Percentiles rank a stretch among this genome's conserved stretches.
These are phyloP conservation scores for Coniella vitis DNA, from an alignment of 2,329 filamentous ascomycete species.

Conservation along the genomic window DNA sequence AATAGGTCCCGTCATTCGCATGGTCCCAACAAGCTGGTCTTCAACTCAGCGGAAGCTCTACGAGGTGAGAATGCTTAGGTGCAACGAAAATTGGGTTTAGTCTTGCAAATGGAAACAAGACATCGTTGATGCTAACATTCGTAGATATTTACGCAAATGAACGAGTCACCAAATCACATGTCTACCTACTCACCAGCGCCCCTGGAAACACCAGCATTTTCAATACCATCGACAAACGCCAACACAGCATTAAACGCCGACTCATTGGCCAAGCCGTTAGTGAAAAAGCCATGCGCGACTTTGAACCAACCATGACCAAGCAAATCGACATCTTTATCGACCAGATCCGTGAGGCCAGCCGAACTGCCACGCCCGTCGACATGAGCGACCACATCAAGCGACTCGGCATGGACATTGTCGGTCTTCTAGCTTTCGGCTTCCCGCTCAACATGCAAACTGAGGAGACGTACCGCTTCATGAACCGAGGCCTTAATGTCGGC, in stretches of 20 bases:
- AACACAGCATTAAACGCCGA: background rate
- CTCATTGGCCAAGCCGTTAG: constrained; percentile 8
- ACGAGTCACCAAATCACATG: background rate
- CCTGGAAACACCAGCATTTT: background rate
- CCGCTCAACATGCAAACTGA: constrained; percentile 15
- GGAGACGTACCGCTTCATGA: constrained; percentile 7
- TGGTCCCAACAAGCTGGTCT: constrained; percentile 3
- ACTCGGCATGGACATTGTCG: constrained; percentile 15
- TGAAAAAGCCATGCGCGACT: constrained; percentile 15
- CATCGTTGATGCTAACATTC: background rate
- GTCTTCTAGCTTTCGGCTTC: constrained; percentile 17
- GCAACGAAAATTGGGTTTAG: background rate
- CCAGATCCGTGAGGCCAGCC: background rate
- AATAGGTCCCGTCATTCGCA: background rate
- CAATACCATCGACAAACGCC: background rate
- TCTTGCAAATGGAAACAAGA: background rate
- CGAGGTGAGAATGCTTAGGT: background rate
- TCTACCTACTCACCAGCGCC: background rate
- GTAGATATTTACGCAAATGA: constrained; percentile 2
- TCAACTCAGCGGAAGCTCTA: background rate
- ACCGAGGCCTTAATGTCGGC: constrained; percentile 5
- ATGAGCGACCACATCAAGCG: constrained; percentile 14
- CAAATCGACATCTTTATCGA: constrained; percentile 16
- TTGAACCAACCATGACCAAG: constrained; percentile 19
- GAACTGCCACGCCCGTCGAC: constrained; percentile 3